Evolutionary conservation across 2,329 filamentous ascomycete species (phyloP), one percentile per base, ranked within the genome.

Genomic region (Colletotrichum cereale): DNA sequence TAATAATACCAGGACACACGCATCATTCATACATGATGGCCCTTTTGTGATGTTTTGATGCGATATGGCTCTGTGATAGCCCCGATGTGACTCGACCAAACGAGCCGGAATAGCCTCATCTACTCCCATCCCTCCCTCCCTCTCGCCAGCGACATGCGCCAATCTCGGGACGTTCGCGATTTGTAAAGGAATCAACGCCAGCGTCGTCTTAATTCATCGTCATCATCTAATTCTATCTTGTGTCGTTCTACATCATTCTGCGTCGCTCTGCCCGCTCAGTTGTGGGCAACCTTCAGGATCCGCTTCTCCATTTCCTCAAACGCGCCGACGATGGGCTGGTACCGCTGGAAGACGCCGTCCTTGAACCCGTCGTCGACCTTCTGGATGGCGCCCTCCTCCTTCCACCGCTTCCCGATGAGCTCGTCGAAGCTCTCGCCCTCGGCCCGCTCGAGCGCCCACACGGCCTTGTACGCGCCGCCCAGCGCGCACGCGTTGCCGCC

Each of bases 401-500:
- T 90, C 96, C 96, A 99, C 73, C 96, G 86, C 78, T 85, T 85
- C 10, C 92, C 94, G 73, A 99, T 92, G 74, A 97, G 86, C 73
- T 96, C 92, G 79, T 98, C 96, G 83, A 98, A 98, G 5, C 88
- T 93, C 87, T 97, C 91, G 24, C 85, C 86, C 2, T 83, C 80
- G 31, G 82, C 81, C 58, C 93, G 85, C 85, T 96, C 94, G 66
- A 94, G 86, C 1, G 93, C 95, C 96, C 96, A 99, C 0, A 97
- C 91, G 18, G 96, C 96, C 84, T 98, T 98, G 83, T 98, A 98
- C 34, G 96, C 96, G 8, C 94, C 94, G 18, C 96, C 96, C 18
- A 98, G 84, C 14, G 96, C 96, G 82, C 96, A 99, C 3, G 96
- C 96, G 83, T 97, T 98, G 34, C 95, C 95, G 34, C 96, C 96